Base-by-base conservation (phyloP, 2,329 filamentous ascomycete genomes). In the Aspergillus floridensis region DNA sequence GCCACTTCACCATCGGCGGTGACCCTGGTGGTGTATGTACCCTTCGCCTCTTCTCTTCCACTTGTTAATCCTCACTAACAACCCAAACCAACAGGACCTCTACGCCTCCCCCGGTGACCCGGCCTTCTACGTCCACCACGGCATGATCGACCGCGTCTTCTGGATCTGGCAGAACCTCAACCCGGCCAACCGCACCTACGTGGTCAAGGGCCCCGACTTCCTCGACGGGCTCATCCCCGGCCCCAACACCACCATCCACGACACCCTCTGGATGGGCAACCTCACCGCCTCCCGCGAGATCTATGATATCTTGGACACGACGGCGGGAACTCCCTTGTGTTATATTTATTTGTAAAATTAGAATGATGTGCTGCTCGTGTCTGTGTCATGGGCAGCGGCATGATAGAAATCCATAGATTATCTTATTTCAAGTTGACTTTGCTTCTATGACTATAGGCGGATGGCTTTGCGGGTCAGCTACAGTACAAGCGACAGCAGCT, bases 1-100 rank as follows among this genome's bases (percentile, higher is more conserved):
- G 79, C 2, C 80, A 82, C 64, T 80, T 77, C 66, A 75, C 76
- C 8, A 73, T 79, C 48, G 76, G 74, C 19, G 79, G 79, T 14
- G 79, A 81, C 53, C 74, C 74, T 0, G 78, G 75, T 11, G 75
- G 50, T 44, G 38, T 44, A 46, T 77, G 57, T 59, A 51, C 24
- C 19, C 19, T 22, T 38, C 26, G 5, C 32, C 32, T 4, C 7
- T 29, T 22, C 24, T 46, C 26, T 24, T 5, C 10, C 12, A 26
- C 12, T 14, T 26, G 2, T 12, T 4, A n/a, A 53, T 10, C 6
- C 14, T n/a, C 31, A n/a, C 19, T 24, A 19, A 31, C 26, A 5
- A 31, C 22, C 19, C 3, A 31, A 12, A 14, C 31, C 5, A 14
- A 44, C 21, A 58, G 57, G 60, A 62, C 32, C 57, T 62, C 44